Evolutionary conservation across 306 rosid genomes (phyloP).

Genomic region (Alnus rubra): DNA sequence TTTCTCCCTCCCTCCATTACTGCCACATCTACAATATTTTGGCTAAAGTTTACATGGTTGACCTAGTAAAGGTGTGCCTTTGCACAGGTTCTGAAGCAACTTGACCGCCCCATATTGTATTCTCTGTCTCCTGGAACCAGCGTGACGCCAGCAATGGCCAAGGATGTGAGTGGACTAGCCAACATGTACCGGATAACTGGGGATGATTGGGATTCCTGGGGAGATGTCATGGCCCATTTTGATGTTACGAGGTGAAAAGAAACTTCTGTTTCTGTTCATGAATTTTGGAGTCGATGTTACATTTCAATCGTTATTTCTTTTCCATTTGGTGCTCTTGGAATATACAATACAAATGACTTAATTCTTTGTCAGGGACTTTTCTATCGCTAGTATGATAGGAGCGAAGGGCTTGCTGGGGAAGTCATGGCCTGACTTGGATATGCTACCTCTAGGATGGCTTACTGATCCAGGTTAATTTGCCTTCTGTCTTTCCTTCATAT

Average conservation of each 20-base stretch:
- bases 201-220: constrained; percentile 95
- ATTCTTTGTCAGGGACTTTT: constrained; percentile 61
- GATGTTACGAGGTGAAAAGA: constrained; percentile 66
- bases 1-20: background rate
- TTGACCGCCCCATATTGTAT: constrained; percentile 65
- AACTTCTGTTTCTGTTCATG: constrained; percentile 11
- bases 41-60: constrained; percentile 3
- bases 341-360: constrained; percentile 17
- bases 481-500: background rate
- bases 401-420: constrained; percentile 69
- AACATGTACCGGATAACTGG: constrained; percentile 94
- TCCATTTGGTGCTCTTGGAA: constrained; percentile 17
- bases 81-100: constrained; percentile 64
- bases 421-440: constrained; percentile 99
- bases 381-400: constrained; percentile 77
- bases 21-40: constrained; percentile 6
- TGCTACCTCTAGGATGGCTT: constrained; percentile 97
- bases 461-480: constrained; percentile 63
- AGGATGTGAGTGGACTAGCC: constrained; percentile 62
- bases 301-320: constrained; percentile 15
- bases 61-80: constrained; percentile 17
- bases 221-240: constrained; percentile 68
- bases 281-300: constrained; percentile 13
- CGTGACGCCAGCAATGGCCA: constrained; percentile 79
- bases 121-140: constrained; percentile 89